Conservation (phyloP, 495 filamentous ascomycete species). For the Penicillium pancosmium region DNA sequence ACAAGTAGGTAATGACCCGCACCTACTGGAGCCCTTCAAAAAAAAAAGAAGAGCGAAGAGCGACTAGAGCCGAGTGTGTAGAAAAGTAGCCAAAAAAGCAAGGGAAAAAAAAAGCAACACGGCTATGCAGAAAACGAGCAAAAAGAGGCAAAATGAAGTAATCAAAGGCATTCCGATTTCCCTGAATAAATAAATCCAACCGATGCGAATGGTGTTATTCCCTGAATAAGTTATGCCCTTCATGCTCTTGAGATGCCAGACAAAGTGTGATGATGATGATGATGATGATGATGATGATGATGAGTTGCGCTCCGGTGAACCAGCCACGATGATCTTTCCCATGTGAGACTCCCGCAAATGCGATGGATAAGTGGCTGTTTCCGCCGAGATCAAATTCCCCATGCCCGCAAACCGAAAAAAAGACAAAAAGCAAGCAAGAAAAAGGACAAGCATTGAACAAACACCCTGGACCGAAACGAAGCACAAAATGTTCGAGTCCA, state of each 20-base stretch:
- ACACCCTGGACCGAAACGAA: not conserved
- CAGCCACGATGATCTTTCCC: constrained; percentile 29
- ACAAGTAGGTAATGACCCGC: constrained; percentile 12
- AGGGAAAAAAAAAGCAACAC: not conserved
- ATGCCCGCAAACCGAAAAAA: constrained; percentile 7
- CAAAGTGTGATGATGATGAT: constrained; percentile 22
- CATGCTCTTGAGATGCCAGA: constrained; percentile 19
- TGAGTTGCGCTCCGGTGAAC: constrained; percentile 28
- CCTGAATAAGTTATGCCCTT: constrained; percentile 13
- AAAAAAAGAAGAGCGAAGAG: not conserved
- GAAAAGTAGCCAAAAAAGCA: not conserved
- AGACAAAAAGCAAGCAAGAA: not conserved
- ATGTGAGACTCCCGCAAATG: constrained; percentile 34
- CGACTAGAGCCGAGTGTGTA: no score
- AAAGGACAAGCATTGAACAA: not conserved
- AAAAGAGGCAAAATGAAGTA: not conserved
- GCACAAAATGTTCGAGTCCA: not conserved
- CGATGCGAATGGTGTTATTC: constrained; percentile 18
- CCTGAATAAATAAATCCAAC: constrained; percentile 5
- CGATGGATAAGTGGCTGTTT: constrained; percentile 20
- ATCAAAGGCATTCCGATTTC: constrained; percentile 1
- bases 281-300: constrained; percentile 26
- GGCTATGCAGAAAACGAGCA: constrained; percentile 4
- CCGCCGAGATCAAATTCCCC: constrained; percentile 19
- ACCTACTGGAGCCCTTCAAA: constrained; percentile 3